These are phyloP conservation scores for Climacium dendroides DNA, from an alignment of 225 moss, liverwort and hornwort genomes.

Conservation along the genomic window DNA sequence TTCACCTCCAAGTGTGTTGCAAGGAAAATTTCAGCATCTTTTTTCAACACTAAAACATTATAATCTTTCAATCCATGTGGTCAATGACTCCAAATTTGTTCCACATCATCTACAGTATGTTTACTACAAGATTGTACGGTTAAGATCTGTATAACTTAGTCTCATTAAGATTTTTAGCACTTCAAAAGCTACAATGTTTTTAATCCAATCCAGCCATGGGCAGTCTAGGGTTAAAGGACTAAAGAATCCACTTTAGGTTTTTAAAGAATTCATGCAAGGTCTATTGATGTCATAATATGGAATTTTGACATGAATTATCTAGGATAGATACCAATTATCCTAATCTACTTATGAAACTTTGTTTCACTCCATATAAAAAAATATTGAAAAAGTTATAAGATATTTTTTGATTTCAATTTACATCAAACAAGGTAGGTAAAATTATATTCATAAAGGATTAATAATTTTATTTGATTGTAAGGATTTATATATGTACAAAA, in stretches of 20 bases:
- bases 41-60: too few species aligned
- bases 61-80: too few species aligned
- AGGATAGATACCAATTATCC: neutral
- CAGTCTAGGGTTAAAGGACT: too few species aligned
- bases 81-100: too few species aligned
- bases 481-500: neutral
- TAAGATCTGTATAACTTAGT: too few species aligned
- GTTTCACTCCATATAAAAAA: neutral
- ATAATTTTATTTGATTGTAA: neutral
- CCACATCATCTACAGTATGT: too few species aligned
- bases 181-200: too few species aligned
- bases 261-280: fast-evolving
- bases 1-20: too few species aligned
- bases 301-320: neutral
- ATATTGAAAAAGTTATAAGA: neutral
- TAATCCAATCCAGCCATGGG: too few species aligned
- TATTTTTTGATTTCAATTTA: neutral
- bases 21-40: too few species aligned
- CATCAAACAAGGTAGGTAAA: neutral
- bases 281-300: neutral
- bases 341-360: neutral
- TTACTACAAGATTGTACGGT: too few species aligned
- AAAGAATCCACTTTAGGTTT: neutral
- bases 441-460: neutral
- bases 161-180: too few species aligned